phyloP scores from a whole-genome alignment of 2,329 filamentous ascomycete genomes.

The Epichloe amarillans region DNA sequence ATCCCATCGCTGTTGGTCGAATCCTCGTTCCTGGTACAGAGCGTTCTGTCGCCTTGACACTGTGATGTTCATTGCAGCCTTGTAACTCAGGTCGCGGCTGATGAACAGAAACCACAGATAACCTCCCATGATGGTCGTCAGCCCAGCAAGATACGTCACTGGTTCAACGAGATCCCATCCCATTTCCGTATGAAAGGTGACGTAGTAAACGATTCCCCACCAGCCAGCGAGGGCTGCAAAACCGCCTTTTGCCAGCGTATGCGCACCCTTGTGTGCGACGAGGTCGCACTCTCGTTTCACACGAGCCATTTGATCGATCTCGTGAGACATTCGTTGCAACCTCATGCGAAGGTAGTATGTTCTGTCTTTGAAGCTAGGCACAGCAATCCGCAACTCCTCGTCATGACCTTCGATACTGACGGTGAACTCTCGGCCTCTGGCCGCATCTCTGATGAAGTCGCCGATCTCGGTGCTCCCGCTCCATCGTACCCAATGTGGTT shows the following conservation, averaged over 20 bases:
- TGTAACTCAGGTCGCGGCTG: conserved; percentile 78
- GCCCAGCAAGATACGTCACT: conserved; percentile 77
- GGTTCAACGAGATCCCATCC: conserved; percentile 91
- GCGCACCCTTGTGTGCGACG: conserved; percentile 62
- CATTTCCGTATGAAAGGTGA: conserved; percentile 57
- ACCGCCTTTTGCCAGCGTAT: conserved; percentile 64
- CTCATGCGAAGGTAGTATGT: conserved; percentile 76
- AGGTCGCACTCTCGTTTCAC: conserved; percentile 73
- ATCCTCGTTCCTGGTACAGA: conserved; percentile 62
- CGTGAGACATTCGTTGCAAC: conserved; percentile 55
- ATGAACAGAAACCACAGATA: conserved; percentile 93
- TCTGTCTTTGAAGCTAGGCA: conserved; percentile 81
- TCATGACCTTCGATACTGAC: conserved; percentile 62
- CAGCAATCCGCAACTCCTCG: conserved; percentile 58
- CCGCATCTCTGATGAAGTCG: conserved; percentile 86
- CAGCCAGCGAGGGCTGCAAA: conserved; percentile 61
- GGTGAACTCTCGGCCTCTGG: conserved; percentile 70
- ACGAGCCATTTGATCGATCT: conserved; percentile 55
- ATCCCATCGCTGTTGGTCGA: conserved; percentile 69
- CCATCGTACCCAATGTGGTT: conserved; percentile 65
- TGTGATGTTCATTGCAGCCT: conserved; percentile 75
- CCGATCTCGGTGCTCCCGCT: conserved; percentile 79
- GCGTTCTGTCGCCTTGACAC: conserved; percentile 64
- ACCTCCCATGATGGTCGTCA: conserved; percentile 74
- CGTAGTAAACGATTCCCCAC: conserved; percentile 72